Percentiles rank a stretch among this genome's conserved stretches.
Conservation (phyloP, 257 asterid genomes). For the Apocynum venetum region DNA sequence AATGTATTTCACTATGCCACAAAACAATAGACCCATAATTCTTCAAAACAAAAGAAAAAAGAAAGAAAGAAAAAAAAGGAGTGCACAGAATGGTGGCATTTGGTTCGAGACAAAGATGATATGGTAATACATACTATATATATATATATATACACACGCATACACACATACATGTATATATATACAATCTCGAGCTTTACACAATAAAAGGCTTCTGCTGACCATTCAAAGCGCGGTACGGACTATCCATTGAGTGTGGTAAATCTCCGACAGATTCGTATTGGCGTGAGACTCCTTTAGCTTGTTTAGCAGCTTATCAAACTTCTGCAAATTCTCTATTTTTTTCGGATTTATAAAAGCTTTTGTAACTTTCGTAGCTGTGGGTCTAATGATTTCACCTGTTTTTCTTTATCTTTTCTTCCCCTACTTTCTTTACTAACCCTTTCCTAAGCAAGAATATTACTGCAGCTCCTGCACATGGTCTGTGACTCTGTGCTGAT, state of each 20-base stretch:
- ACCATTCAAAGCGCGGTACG: constrained; percentile 7
- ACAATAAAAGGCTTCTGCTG: neutral
- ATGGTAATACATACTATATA: too few relatives aligned
- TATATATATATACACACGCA: too few relatives aligned
- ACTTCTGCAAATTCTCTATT: neutral
- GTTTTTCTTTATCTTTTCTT: too few relatives aligned
- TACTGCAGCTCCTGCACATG: neutral
- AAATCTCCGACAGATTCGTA: constrained; percentile 8
- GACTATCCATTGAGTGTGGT: neutral
- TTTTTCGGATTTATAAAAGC: neutral
- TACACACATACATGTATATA: too few relatives aligned
- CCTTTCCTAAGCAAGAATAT: neutral
- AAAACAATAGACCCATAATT: too few relatives aligned
- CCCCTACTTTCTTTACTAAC: neutral
- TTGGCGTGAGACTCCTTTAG: constrained; percentile 1
- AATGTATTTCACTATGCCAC: too few relatives aligned
- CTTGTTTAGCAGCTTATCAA: neutral
- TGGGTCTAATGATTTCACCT: neutral
- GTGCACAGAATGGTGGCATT: too few relatives aligned
- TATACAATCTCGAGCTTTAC: too few relatives aligned
- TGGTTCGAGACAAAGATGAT: too few relatives aligned
- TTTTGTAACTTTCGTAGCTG: neutral
- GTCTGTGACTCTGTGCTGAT: neutral
- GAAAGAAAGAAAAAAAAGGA: too few relatives aligned
- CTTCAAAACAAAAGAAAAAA: too few relatives aligned